These are phyloP conservation scores for Boletus rubescentipes DNA, from an alignment of 768 basidiomycete genomes.

Conservation along the genomic window DNA sequence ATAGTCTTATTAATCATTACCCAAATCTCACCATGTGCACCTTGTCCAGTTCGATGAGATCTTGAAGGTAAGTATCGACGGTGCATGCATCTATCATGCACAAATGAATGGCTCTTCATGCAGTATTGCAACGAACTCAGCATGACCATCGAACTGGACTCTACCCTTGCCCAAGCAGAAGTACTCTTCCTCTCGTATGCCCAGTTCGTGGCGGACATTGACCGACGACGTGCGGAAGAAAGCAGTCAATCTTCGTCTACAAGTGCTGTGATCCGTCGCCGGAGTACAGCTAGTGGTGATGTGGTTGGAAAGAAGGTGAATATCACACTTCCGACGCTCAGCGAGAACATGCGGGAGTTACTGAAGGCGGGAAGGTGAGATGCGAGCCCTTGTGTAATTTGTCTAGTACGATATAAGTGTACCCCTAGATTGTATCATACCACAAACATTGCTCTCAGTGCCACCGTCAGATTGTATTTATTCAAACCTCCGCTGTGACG, in stretches of 20 bases:
- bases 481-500: not conserved
- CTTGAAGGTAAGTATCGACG: slow-evolving; percentile 23
- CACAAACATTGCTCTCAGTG: not conserved
- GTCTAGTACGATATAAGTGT: slow-evolving; percentile 5
- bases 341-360: slow-evolving; percentile 62
- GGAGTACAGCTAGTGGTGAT: slow-evolving; percentile 13
- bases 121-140: slow-evolving; percentile 91
- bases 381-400: not conserved
- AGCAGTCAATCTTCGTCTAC: slow-evolving; percentile 16
- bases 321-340: slow-evolving; percentile 48
- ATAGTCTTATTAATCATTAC: not conserved
- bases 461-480: not conserved
- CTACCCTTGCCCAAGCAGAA: slow-evolving; percentile 94
- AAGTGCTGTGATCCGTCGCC: slow-evolving; percentile 35
- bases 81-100: not conserved
- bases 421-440: slow-evolving; percentile 18
- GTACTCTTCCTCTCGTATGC: slow-evolving; percentile 93
- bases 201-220: slow-evolving; percentile 85
- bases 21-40: slow-evolving; percentile 5
- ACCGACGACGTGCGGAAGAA: slow-evolving; percentile 71
- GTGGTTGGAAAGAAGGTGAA: slow-evolving; percentile 24
- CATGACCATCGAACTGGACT: slow-evolving; percentile 96
- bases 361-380: slow-evolving; percentile 45
- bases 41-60: slow-evolving; percentile 58
- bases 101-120: slow-evolving; percentile 25